phyloP scores from a whole-genome alignment of 2,329 filamentous ascomycete genomes.

The Talaromyces sp. region DNA sequence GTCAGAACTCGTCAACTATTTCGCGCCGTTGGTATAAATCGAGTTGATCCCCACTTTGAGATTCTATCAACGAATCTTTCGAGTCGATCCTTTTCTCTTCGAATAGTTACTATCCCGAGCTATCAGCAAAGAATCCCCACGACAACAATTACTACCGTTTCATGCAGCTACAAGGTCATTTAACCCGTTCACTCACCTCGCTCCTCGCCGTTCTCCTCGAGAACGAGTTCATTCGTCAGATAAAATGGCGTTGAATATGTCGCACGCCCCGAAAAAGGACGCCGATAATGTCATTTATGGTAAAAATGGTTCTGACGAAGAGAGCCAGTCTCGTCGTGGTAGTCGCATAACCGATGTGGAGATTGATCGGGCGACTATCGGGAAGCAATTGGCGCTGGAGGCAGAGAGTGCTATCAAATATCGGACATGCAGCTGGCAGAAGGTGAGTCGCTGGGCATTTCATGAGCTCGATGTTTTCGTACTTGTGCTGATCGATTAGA shows the following conservation, averaged over 20 bases:
- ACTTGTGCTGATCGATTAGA: constrained; percentile 45
- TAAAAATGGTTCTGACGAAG: constrained; percentile 22
- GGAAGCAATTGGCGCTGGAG: constrained; percentile 71
- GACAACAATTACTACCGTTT: background rate
- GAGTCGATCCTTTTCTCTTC: background rate
- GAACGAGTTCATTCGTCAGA: constrained; percentile 32
- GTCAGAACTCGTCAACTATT: background rate
- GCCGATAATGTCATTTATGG: constrained; percentile 15
- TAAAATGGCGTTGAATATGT: constrained; percentile 35
- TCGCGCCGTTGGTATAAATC: background rate
- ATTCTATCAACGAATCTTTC: background rate
- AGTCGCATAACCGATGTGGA: constrained; percentile 22
- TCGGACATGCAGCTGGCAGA: constrained; percentile 88
- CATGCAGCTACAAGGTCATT: constrained; percentile 32
- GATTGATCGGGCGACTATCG: constrained; percentile 45
- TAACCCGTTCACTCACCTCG: constrained; percentile 21
- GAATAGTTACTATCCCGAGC: background rate
- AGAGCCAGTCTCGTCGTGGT: constrained; percentile 22
- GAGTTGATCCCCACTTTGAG: background rate
- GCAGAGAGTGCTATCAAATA: constrained; percentile 79
- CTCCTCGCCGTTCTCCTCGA: constrained; percentile 27
- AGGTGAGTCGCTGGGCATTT: constrained; percentile 47
- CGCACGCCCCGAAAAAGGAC: constrained; percentile 17
- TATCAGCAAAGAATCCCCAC: background rate
- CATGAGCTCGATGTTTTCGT: background rate